Percentiles rank a stretch among this genome's conserved stretches.
phyloP scores from a whole-genome alignment of 139 green algal species.

The Haematococcus sp. region DNA sequence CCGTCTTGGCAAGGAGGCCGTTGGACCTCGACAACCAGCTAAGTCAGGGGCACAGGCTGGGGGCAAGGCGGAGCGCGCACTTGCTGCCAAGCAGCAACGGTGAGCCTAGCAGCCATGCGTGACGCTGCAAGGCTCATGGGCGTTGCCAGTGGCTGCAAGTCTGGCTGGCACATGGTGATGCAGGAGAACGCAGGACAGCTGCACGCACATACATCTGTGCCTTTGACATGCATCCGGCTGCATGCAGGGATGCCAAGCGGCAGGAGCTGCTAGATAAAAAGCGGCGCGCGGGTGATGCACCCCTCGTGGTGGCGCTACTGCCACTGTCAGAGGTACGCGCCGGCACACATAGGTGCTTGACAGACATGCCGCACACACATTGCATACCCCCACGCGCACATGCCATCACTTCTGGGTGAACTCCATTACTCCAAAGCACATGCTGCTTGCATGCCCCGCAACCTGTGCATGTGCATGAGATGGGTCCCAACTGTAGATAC shows the following conservation, averaged over 20 bases:
- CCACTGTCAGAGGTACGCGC: slow-evolving; percentile 55
- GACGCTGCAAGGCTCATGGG: too few species aligned
- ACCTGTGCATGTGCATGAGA: too few species aligned
- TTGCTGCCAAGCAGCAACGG: slow-evolving; percentile 61
- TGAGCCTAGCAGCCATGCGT: neutral
- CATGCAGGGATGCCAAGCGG: slow-evolving; percentile 61
- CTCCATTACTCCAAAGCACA: too few species aligned
- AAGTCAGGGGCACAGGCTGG: slow-evolving; percentile 29
- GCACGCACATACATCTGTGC: neutral
- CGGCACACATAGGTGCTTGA: too few species aligned
- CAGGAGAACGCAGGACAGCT: neutral
- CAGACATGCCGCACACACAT: too few species aligned
- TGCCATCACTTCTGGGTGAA: too few species aligned
- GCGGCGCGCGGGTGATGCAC: slow-evolving; percentile 36
- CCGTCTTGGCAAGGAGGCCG: slow-evolving; percentile 44
- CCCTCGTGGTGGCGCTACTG: slow-evolving; percentile 67
- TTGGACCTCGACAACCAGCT: neutral
- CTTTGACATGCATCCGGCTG: neutral
- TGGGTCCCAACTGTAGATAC: too few species aligned
- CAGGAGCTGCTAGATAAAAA: slow-evolving; percentile 54
- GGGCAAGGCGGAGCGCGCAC: slow-evolving; percentile 55
- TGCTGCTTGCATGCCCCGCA: too few species aligned
- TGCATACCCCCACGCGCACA: too few species aligned
- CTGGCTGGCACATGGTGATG: too few species aligned
- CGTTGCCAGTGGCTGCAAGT: too few species aligned